Evolutionary conservation across 1,284 basidiomycete genomes (phyloP), one percentile per base, ranked within the genome.

Genomic region (Macrocystidia cucumis): DNA sequence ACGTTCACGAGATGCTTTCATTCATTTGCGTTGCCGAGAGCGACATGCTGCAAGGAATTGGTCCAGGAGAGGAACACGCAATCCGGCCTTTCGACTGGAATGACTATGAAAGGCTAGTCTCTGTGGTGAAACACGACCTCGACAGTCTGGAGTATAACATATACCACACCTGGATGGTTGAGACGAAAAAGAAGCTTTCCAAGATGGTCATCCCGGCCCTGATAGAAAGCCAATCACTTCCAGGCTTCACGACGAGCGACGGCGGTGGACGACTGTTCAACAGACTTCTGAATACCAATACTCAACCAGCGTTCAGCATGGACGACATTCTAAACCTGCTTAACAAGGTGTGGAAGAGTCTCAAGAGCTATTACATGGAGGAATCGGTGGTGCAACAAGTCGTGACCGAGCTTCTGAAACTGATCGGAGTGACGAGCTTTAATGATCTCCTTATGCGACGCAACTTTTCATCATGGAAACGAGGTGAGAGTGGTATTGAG

Each of bases 381-480:
- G 92, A 98, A 53, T 87, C 86, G 34, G 93, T 99, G 40, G 86
- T 96, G 39, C 92, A 96, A 52, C 96, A 98, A 59, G 95, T 96
- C 29, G 74, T 97, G 43, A 97, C 91, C 3, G 96, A 99, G 62
- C 70, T 98, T 19, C 75, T 98, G 48, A 97, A 97, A 65, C 66
- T 98, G 44, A 91, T 98, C 50, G 96, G 96, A 13, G 92, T 97
- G 31, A 92, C 91, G 47, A 92, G 91, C 49, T 99, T 99, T 66
- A 99, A 99, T 57, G 96, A 99, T 51, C 73, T 99, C 44, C 68
- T 99, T 40, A 98, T 99, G 95, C 74, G 96, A 50, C 76, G 96
- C 34, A 98, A 98, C 65, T 99, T 99, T 63, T 96, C 91, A 51
- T 98, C 95, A 2, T 99, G 96, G 96, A 99, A 99, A 65, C 80